phyloP scores from a whole-genome alignment of 768 basidiomycete species.

The Leccinum subtestaceum region DNA sequence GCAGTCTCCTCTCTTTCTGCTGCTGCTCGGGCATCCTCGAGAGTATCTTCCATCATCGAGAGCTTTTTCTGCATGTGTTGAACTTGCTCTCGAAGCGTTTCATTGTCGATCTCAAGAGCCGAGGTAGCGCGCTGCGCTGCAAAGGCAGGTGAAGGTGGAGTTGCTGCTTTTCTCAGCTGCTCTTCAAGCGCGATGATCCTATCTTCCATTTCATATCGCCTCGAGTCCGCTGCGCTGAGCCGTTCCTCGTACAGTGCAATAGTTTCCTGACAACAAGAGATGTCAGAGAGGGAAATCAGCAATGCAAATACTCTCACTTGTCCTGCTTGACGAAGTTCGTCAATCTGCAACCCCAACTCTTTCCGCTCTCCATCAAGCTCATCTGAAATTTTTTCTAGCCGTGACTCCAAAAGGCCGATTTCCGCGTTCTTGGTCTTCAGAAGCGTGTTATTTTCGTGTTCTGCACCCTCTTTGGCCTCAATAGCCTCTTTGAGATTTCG shows the following conservation, averaged over 20 bases:
- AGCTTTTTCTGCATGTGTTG: constrained; percentile 81
- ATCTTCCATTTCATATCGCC: constrained; percentile 77
- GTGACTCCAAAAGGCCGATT: constrained; percentile 51
- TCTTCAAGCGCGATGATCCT: constrained; percentile 58
- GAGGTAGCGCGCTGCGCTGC: constrained; percentile 48
- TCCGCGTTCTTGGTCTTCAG: constrained; percentile 60
- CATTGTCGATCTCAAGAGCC: constrained; percentile 92
- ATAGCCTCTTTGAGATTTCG: constrained; percentile 52
- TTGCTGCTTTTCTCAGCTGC: constrained; percentile 34
- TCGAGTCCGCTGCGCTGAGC: constrained; percentile 63
- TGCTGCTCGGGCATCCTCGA: constrained; percentile 71
- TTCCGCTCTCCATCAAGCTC: constrained; percentile 57
- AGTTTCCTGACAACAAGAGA: constrained; percentile 60
- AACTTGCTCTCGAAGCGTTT: constrained; percentile 87
- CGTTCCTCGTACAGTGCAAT: constrained; percentile 94
- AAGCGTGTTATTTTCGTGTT: constrained; percentile 47
- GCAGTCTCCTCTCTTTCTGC: constrained; percentile 73
- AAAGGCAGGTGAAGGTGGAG: constrained; percentile 35
- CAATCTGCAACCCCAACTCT: constrained; percentile 71
- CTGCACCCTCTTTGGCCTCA: constrained; percentile 47
- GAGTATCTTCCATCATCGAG: constrained; percentile 70
- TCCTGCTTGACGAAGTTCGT: constrained; percentile 84
- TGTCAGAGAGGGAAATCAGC: neutral
- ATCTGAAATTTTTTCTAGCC: constrained; percentile 42
- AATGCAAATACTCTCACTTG: constrained; percentile 50